Base-by-base conservation (phyloP, 2,329 filamentous ascomycete genomes). In the Fusarium oligoseptatum region DNA sequence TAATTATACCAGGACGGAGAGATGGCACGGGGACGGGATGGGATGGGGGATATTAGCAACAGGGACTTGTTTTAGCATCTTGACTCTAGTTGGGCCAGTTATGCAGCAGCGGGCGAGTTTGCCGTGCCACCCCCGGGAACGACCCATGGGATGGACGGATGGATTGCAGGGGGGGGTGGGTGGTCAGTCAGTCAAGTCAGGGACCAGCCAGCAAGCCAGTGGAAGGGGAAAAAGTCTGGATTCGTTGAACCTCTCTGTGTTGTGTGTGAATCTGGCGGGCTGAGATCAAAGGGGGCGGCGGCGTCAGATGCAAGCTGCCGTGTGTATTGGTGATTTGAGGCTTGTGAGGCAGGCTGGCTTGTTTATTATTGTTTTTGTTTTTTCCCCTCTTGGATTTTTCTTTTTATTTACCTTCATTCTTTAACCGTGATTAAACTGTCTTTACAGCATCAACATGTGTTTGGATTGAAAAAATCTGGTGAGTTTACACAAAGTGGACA, bases 1-100 rank as follows among this genome's bases (percentile, higher is more conserved):
- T 70, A 74, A 75, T 74, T 61, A 74, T 66, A 74, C 37, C 22
- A 29, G 11, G 20, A 32, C 55, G 32, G 36, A 55, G 67, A 43
- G 61, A 65, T 34, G 72, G 64, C 50, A 66, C 45, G 29, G 29
- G 29, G 29, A 32, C 29, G 29, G 71, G 73, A 58, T 32, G 60
- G 66, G 52, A 48, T 50, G 52, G 64, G 50, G 52, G 73, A 76
- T 74, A 76, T 76, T 69, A 61, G 56, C 62, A 65, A 56, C 68
- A 74, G 60, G 72, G 72, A 32, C 55, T 57, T 32, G 62, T 73
- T 72, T 67, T 71, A 70, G 58, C 14, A 74, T 74, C 72, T 62
- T 64, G 68, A 66, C 37, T 71, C 66, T 67, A 55, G 57, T 62
- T 27, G 63, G 62, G 36, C 27, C 24, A 62, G 60, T 60, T 57